Base-by-base conservation (phyloP, 176 grass and related monocot genomes). In the Microstegium vimineum region DNA sequence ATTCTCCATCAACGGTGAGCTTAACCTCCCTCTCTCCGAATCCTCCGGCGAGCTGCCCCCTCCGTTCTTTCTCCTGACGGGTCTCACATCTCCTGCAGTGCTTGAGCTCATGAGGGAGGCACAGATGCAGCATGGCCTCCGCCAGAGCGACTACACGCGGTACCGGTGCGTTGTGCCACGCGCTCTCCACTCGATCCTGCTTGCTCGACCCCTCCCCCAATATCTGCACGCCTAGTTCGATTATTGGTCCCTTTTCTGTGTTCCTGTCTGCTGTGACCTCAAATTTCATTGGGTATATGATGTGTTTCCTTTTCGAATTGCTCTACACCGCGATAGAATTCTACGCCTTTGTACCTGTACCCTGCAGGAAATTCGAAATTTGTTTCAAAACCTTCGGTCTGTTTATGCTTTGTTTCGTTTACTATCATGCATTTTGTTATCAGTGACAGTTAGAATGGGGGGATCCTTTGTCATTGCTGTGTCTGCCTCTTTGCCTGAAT, bases 61-160 rank as follows among this genome's bases (percentile, higher is more conserved):
- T 35, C n/a, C 17, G 14, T 9, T 63, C 59, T 2, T 26, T 75
- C 57, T 38, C 71, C 42, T 86, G 75, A 77, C 62, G 18, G 27
- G 11, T 18, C 17, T 66, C 27, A 33, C 32, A 6, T 38, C 16
- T 62, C 34, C 46, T 32, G 59, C 86, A 98, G 92, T 98, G 66
- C 71, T 94, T 78, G 87, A 94, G 77, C 83, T 94, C 20, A 87
- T 92, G 54, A 94, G 91, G 86, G 91, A 89, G 6, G 73, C 95
- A 22, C 95, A 98, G 88, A 98, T 98, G 95, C 92, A 94, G 74
- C 95, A 98, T 33, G 95, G 95, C 5, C 90, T 98, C 81, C 87
- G 90, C 78, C 95, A 94, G 46, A 85, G 95, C 16, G 93, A 96
- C 87, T 96, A 96, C 74, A 87, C 88, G 25, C 87, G 92, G 40